Base-by-base conservation (phyloP, 768 basidiomycete genomes). In the Boletellus emodensis region DNA sequence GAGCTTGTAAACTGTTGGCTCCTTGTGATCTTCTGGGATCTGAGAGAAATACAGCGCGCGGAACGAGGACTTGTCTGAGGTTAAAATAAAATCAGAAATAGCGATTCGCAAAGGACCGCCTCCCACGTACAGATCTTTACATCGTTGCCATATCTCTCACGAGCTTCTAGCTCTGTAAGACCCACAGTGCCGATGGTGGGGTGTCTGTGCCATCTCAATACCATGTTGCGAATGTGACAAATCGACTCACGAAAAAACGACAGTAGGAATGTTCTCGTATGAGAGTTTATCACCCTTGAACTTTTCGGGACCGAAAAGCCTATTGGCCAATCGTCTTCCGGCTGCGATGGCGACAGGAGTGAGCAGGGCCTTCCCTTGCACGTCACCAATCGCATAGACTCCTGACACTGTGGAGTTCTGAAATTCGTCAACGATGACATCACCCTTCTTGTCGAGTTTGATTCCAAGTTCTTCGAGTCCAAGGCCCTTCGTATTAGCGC, bases 311-410 rank as follows among this genome's bases (percentile, higher is more conserved):
- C 96, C 96, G 61, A 92, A 99, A 40, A 98, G 71, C 52, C 96
- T 76, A 72, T 98, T 98, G 47, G 87, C 78, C 35, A 97, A 74
- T 53, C 93, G 74, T 52, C 96, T 76, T 18, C 93, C 96, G 14
- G 96, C 96, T 42, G 95, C 95, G 51, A 99, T 95, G 37, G 96
- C 96, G 10, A 99, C 96, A 14, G 96, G 96, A 4, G 96, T 99
- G 52, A 99, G 76, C 30, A 95, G 75, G 38, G 83, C 90, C 69
- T 96, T 94, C 54, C 96, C 96, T 57, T 83, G 83, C 18, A 94
- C 91, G 64, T 99, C 96, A 2, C 96, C 96, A 49, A 98, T 85
- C 2, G 93, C 82, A 39, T 77, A 84, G 58, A 98, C 75, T 40
- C 81, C 78, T 28, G 79, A 71, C 17, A 93, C 79, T 45, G 66